Evolutionary conservation across 352 stramenopile genomes (phyloP), one percentile per base, ranked within the genome.

Genomic region (Nothophytophthora sp.): DNA sequence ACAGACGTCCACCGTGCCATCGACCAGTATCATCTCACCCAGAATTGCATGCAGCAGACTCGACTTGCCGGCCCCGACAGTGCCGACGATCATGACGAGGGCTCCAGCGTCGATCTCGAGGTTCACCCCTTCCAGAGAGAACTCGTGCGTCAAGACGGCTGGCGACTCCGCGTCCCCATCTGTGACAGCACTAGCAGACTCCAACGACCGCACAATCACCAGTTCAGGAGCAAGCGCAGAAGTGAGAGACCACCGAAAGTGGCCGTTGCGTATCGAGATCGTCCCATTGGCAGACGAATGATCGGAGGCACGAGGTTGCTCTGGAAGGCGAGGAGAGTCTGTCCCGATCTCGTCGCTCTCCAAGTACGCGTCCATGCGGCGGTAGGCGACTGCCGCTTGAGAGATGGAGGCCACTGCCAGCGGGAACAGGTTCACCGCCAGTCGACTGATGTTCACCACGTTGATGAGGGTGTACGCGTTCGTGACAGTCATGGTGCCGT

Each of bases 71-170:
- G 54, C 43, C 10, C 74, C 73, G 10, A 86, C 74, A 9, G 43
- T 61, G 16, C 76, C 76, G 2, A 84, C 73, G 25, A 88, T 67
- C 49, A 86, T 78, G 23, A 79, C 70, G 12, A 90, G 62, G 10
- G 67, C 63, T 1, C 87, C 90, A 0, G 61, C 56, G 15, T 82
- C 58, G 22, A 89, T 75, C 24, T 89, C 45, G 20, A 98, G 59
- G 48, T 77, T 80, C 15, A 86, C 53, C 11, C 49, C 55, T 43
- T 68, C 52, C 4, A 69, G 44, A 3, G 35, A 49, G 34, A 83
- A 63, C 7, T 60, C 50, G 23, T 60, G 52, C 9, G 10, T 11
- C 16, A 33, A 36, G 8, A 16, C 35, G 19, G 25, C 8, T 5
- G 30, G 35, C 2, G 29, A 16, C 18, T 60, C 11, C 7, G 56